Conservation (phyloP, 179 eudicot genomes). For the Silene coronaria region DNA sequence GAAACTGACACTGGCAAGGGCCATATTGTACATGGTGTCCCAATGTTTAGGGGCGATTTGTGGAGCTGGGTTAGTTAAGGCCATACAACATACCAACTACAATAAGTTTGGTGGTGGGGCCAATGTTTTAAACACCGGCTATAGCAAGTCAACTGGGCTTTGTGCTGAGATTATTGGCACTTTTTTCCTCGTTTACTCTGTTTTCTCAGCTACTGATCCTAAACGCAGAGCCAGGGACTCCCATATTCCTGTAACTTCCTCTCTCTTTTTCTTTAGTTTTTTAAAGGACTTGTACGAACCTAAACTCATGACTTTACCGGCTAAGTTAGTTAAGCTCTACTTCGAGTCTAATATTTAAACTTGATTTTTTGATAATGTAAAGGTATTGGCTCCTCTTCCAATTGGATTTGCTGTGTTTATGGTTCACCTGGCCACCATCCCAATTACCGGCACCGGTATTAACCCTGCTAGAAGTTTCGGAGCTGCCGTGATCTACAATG, state of each 20-base stretch:
- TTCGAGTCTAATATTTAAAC: no score
- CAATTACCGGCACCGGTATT: not conserved
- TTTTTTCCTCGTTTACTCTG: constrained; percentile 4
- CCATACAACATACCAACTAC: constrained; percentile 9
- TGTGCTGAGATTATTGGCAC: constrained; percentile 32
- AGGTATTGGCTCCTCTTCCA: constrained; percentile 13
- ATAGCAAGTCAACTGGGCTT: constrained; percentile 20
- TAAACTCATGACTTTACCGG: no score
- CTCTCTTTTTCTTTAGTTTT: no score
- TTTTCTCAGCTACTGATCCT: constrained; percentile 36
- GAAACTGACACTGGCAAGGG: constrained; percentile 22
- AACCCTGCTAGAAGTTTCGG: constrained; percentile 10
- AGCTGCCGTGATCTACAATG: constrained; percentile 8
- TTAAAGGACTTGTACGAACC: no score
- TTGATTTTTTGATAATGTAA: not conserved
- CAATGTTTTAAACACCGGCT: constrained; percentile 14
- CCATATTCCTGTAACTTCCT: constrained; percentile 33
- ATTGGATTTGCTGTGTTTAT: not conserved
- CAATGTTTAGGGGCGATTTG: constrained; percentile 27
- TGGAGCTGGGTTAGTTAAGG: constrained; percentile 23
- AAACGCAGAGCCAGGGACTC: constrained; percentile 36
- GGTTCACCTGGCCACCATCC: no score
- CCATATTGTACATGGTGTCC: constrained; percentile 23
- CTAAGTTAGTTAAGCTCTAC: no score
- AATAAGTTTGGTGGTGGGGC: constrained; percentile 20